Percentiles rank a stretch among this genome's conserved stretches.
These are phyloP conservation scores for Nothopassalora personata DNA, from an alignment of 2,329 filamentous ascomycete species.

Conservation along the genomic window DNA sequence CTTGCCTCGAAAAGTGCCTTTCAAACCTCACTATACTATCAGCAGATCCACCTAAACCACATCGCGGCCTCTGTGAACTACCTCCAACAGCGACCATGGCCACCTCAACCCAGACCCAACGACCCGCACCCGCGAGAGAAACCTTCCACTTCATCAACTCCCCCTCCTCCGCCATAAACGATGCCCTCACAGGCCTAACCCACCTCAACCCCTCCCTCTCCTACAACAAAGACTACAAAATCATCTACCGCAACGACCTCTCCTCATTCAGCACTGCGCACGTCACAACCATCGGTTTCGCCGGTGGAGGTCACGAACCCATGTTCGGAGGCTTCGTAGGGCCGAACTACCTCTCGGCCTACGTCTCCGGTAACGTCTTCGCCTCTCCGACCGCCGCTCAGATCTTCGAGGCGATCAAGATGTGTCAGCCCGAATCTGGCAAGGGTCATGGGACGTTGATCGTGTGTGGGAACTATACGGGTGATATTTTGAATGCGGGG, in stretches of 20 bases:
- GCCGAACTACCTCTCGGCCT: constrained; percentile 55
- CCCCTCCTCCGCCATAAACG: constrained; percentile 32
- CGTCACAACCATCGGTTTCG: constrained; percentile 35
- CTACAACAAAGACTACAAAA: constrained; percentile 34
- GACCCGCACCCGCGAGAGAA: constrained; percentile 25
- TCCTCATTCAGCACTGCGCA: constrained; percentile 26
- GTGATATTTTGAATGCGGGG: constrained; percentile 59
- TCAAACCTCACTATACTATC: not conserved
- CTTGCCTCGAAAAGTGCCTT: not conserved
- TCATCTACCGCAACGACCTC: constrained; percentile 34
- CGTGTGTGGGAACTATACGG: constrained; percentile 61
- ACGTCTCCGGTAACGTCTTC: constrained; percentile 59
- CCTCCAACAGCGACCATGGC: constrained; percentile 14
- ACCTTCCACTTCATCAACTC: constrained; percentile 37
- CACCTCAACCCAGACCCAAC: constrained; percentile 17
- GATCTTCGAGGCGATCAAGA: constrained; percentile 54
- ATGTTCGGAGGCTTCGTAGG: constrained; percentile 62
- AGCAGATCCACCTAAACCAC: not conserved
- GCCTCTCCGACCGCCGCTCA: constrained; percentile 60
- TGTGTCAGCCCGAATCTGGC: constrained; percentile 40
- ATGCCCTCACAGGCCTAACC: constrained; percentile 33
- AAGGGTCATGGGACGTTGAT: constrained; percentile 49
- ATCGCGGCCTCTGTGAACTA: not conserved
- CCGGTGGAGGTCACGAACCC: constrained; percentile 46
- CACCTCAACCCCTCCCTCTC: constrained; percentile 32